Evolutionary conservation across 208 protist species (phyloP).

Genomic region (Balamuthia mandrillaris): DNA sequence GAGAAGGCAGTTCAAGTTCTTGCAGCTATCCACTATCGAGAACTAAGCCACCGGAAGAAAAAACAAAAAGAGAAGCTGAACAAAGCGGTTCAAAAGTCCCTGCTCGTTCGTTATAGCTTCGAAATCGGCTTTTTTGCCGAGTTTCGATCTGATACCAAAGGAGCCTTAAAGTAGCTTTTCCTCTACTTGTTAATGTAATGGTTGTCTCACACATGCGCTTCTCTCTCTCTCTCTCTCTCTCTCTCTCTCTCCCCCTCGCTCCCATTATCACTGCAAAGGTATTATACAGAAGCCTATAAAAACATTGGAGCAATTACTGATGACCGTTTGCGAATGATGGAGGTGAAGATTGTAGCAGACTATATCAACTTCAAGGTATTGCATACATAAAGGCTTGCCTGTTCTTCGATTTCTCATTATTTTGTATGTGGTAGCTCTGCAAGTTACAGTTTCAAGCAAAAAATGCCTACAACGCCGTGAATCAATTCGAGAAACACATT

Average conservation of each 20-base stretch:
- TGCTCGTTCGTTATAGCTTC: slow-evolving; percentile 49
- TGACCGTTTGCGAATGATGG: slow-evolving; percentile 18
- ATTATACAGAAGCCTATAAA: not conserved
- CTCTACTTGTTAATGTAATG: not conserved
- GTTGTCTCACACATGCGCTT: not conserved
- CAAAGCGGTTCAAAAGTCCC: slow-evolving; percentile 30
- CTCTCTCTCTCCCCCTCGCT: not conserved
- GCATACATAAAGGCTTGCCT: not conserved
- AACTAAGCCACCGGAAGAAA: not conserved
- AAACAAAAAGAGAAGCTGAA: slow-evolving; percentile 50
- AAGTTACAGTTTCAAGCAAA: slow-evolving; percentile 34
- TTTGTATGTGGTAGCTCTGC: slow-evolving; percentile 34
- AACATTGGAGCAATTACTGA: not conserved
- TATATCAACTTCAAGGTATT: slow-evolving; percentile 23
- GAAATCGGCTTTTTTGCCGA: slow-evolving; percentile 55
- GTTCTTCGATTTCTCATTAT: slow-evolving; percentile 7
- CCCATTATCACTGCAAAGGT: not conserved
- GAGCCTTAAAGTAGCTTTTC: slow-evolving; percentile 40
- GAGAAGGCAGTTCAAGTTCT: slow-evolving; percentile 24
- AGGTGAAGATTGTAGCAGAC: slow-evolving; percentile 39
- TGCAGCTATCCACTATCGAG: not conserved
- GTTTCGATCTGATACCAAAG: slow-evolving; percentile 36
- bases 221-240: not conserved
- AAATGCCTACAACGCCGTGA: slow-evolving; percentile 28
- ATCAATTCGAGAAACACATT: slow-evolving; percentile 53